A percentile compares a stretch with the other conserved stretches of the same genome.
Evolutionary conservation across 495 filamentous ascomycete genomes (phyloP).

Genomic region (Penicillium odoratum): DNA sequence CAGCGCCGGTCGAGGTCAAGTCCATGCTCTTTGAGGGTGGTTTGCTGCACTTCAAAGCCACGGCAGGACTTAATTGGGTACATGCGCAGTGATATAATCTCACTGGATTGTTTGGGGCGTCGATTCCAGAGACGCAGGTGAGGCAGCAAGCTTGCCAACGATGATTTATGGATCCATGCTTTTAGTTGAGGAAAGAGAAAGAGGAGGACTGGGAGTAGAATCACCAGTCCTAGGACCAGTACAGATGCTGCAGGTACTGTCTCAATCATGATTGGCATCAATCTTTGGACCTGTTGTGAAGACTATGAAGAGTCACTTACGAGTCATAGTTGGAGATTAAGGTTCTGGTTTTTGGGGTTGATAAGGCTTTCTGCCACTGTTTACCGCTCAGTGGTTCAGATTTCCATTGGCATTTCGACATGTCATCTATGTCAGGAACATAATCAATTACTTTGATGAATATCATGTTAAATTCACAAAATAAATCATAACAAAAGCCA

Average conservation of each 20-base stretch:
- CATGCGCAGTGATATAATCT: constrained; percentile 59
- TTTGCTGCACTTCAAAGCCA: constrained; percentile 68
- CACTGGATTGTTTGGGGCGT: constrained; percentile 27
- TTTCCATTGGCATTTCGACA: too few species aligned
- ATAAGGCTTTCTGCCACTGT: too few species aligned
- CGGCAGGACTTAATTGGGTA: constrained; percentile 91
- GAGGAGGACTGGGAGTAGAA: constrained; percentile 23
- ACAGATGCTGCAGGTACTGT: constrained; percentile 4
- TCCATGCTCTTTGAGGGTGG: constrained; percentile 66
- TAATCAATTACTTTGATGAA: not conserved
- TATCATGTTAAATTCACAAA: not conserved
- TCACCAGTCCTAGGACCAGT: constrained; percentile 15
- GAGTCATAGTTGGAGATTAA: not conserved
- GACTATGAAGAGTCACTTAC: not conserved
- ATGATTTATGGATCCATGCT: constrained; percentile 15
- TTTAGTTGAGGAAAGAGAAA: constrained; percentile 16
- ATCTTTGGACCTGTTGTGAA: not conserved
- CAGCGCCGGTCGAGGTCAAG: constrained; percentile 75
- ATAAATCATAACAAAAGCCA: not conserved
- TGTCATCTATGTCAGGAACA: not conserved
- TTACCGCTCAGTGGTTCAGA: too few species aligned
- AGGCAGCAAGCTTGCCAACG: constrained; percentile 5
- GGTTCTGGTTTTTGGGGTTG: not conserved
- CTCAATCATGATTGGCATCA: constrained; percentile 9
- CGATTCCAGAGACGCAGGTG: constrained; percentile 17